Base-by-base conservation (phyloP, 441 rosid genomes). In the Brassica balearica region DNA sequence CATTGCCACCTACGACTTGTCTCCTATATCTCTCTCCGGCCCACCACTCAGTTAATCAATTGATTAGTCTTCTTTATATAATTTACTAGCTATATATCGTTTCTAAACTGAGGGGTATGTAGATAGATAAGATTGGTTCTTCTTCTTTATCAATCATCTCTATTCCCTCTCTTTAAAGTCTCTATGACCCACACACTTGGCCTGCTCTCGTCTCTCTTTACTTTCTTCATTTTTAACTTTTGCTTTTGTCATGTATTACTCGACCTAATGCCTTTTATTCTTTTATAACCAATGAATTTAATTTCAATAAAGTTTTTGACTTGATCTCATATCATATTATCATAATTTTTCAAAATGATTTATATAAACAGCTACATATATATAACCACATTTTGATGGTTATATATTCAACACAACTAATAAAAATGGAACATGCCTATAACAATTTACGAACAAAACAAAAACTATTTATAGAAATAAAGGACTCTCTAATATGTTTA, bases 201-300 rank as follows among this genome's bases (percentile, higher is more conserved):
- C 51, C 14, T 36, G 68, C 64, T 68, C 60, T 51, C 60, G 60
- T 55, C 4, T 55, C 60, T 68, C 68, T 68, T 72, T 66, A 9
- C 81, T 59, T 73, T 73, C 73, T 78, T 8, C 65, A 51, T 68
- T 73, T 46, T 22, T 9, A 66, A 59, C 69, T 78, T 72, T 78
- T 72, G 77, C 77, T 61, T 78, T 78, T 68, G 59, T 66, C 60
- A 67, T 78, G 58, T 78, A 67, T 78, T 68, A 68, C 81, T 73
- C 70, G 34, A 66, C 73, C 63, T 72, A 43, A 59, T 78, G 27
- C 56, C 63, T 32, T 72, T 78, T 71, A 55, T 55, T 19, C 27
- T 65, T 65, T 25, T 29, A 8, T 38, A 41, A 61, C 74, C 3
- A 75, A 56, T 10, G 10, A 12, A 23, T 55, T 53, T 53, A 15